Evolutionary conservation across 352 stramenopile genomes (phyloP).

Genomic region (Phytophthora uliginosa): DNA sequence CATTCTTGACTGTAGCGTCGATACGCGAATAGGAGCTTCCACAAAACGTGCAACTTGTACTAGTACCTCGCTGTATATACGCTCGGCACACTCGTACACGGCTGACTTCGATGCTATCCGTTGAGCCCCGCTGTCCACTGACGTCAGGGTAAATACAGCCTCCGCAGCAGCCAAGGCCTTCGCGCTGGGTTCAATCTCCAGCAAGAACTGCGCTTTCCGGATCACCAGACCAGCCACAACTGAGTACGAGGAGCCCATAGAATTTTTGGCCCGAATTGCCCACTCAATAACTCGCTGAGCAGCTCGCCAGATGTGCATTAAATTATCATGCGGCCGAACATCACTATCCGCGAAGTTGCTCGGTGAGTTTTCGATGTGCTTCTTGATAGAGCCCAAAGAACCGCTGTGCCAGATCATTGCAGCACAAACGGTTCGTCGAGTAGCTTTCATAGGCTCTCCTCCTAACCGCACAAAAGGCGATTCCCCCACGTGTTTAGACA

Average conservation of each 20-base stretch:
- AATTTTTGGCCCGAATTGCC: constrained; percentile 91
- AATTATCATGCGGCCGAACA: constrained; percentile 84
- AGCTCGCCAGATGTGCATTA: constrained; percentile 93
- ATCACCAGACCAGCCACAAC: constrained; percentile 85
- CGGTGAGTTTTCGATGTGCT: constrained; percentile 60
- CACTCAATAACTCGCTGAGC: constrained; percentile 91
- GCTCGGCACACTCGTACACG: constrained; percentile 82
- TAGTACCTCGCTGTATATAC: constrained; percentile 87
- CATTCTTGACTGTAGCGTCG: constrained; percentile 78
- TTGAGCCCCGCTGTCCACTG: constrained; percentile 45
- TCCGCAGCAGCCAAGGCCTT: constrained; percentile 77
- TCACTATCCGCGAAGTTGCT: constrained; percentile 67
- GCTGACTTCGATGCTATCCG: constrained; percentile 56
- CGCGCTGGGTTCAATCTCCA: constrained; percentile 82
- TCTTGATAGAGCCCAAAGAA: constrained; percentile 69
- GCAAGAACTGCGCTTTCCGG: constrained; percentile 87
- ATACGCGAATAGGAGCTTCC: constrained; percentile 81
- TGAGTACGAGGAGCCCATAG: constrained; percentile 87
- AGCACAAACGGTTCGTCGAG: constrained; percentile 83
- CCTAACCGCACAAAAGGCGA: constrained; percentile 84
- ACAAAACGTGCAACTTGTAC: constrained; percentile 88
- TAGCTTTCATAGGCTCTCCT: constrained; percentile 90
- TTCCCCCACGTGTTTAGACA: constrained; percentile 87
- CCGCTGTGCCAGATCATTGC: constrained; percentile 93
- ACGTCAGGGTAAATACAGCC: constrained; percentile 67